Evolutionary conservation across 345 rosid genomes (phyloP).

Genomic region (Arabidopsis thaliana): TAIR10.1 NC_003070.9:28032501-28033000

Average conservation of each 20-base stretch:
- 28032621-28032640: neutral
- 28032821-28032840: neutral
- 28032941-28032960: slow-evolving; percentile 53
- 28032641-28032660: neutral
- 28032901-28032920: slow-evolving; percentile 47
- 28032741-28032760: slow-evolving; percentile 40
- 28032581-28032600: slow-evolving; percentile 33
- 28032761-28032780: slow-evolving; percentile 42
- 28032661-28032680: neutral
- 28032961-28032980: slow-evolving; percentile 64
- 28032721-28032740: slow-evolving; percentile 31
- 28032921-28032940: slow-evolving; percentile 36
- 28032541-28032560: slow-evolving; percentile 6
- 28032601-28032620: slow-evolving; percentile 12
- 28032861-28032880: slow-evolving; percentile 52
- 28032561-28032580: slow-evolving; percentile 13
- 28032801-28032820: slow-evolving; percentile 37
- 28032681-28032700: slow-evolving; percentile 28
- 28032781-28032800: slow-evolving; percentile 23
- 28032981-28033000: slow-evolving; percentile 50
- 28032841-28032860: slow-evolving; percentile 51
- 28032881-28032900: slow-evolving; percentile 45
- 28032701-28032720: slow-evolving; percentile 16
- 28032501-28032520: neutral
- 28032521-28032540: slow-evolving; percentile 3